A percentile compares a stretch with the other conserved stretches of the same genome.
Conservation (phyloP, 495 filamentous ascomycete genomes). For the Ramalina peruviana region DNA sequence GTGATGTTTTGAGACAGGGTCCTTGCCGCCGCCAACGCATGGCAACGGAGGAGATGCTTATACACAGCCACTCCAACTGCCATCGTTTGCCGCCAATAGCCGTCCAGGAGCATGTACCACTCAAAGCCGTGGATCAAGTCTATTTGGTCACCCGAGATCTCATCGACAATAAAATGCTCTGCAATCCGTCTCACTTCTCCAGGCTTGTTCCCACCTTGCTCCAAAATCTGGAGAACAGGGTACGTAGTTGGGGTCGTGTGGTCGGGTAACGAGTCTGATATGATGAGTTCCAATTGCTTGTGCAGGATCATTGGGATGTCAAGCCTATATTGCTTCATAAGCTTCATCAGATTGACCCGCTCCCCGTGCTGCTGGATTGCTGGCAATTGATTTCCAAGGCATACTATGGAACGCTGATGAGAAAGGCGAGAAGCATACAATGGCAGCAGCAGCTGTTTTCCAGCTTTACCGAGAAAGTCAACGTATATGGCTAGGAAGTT, state of each 20-base stretch:
- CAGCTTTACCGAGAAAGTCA: slow-evolving; percentile 52
- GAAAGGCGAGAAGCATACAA: slow-evolving; percentile 72
- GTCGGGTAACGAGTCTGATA: slow-evolving; percentile 26
- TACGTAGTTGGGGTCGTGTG: slow-evolving; percentile 14
- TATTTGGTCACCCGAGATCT: slow-evolving; percentile 47
- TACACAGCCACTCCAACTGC: slow-evolving; percentile 51
- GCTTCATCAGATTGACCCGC: slow-evolving; percentile 30
- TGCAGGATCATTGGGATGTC: slow-evolving; percentile 37
- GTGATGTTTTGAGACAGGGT: slow-evolving; percentile 38
- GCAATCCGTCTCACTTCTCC: slow-evolving; percentile 24
- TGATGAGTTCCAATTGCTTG: slow-evolving; percentile 41
- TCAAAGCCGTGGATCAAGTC: slow-evolving; percentile 65
- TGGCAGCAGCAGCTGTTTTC: slow-evolving; percentile 62
- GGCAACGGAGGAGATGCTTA: slow-evolving; percentile 51
- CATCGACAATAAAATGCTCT: slow-evolving; percentile 51
- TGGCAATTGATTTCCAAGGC: slow-evolving; percentile 42
- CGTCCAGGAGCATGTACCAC: slow-evolving; percentile 66
- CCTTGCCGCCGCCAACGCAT: slow-evolving; percentile 46
- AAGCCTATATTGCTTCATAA: slow-evolving; percentile 41
- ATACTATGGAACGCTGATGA: slow-evolving; percentile 25
- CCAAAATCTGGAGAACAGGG: slow-evolving; percentile 36
- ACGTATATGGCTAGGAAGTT: slow-evolving; percentile 64
- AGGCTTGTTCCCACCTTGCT: slow-evolving; percentile 9
- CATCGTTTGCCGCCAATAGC: slow-evolving; percentile 59
- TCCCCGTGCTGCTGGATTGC: slow-evolving; percentile 45